Base-by-base conservation (phyloP, 495 filamentous ascomycete genomes). In the Neurospora sublineolata region DNA sequence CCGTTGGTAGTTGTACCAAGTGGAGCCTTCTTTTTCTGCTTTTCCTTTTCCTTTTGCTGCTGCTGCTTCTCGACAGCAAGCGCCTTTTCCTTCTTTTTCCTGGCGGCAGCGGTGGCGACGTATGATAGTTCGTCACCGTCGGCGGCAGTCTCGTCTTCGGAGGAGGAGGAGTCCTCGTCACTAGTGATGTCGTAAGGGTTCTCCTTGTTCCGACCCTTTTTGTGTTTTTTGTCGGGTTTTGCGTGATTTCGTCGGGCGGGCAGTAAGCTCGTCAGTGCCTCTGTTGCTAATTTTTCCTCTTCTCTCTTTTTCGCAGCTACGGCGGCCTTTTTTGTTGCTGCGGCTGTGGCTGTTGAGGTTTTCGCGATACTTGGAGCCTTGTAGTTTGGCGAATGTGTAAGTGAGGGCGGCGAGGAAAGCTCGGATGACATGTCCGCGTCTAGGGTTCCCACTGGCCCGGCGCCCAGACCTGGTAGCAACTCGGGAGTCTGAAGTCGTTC, bases 371-470 rank as follows among this genome's bases (percentile, higher is more conserved):
- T 38, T 20, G 70, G 42, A 7, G 70, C 5, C 18, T 69, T 74
- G 71, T 82, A 84, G 70, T 85, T 84, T 3, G 84, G 84, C 3
- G 84, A 86, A 72, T 86, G 83, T 11, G 84, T 86, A 0, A 86
- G 79, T 3, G 84, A 86, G 4, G 84, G 84, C 0, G 83, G 84
- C 14, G 84, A 86, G 1, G 84, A 86, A 16, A 84, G 75, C 39
- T 83, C 79, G 9, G 83, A 85, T 42, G 75, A 36, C 33, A 44
- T 41, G 69, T 76, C 73, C 41, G 82, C 79, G 64, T 76, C 73
- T 0, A 69, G 41, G 3, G 52, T 14, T 7, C 52, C 27, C 6
- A 33, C 12, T 64, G 52, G 52, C 14, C 52, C 52, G 14, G 27
- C 52, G 52, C 52, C 27, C 6, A 64, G 52, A 3, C 23, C 27